Evolutionary conservation across 495 filamentous ascomycete species (phyloP), one percentile per base, ranked within the genome.

Genomic region (Opeltia flavorubescens): DNA sequence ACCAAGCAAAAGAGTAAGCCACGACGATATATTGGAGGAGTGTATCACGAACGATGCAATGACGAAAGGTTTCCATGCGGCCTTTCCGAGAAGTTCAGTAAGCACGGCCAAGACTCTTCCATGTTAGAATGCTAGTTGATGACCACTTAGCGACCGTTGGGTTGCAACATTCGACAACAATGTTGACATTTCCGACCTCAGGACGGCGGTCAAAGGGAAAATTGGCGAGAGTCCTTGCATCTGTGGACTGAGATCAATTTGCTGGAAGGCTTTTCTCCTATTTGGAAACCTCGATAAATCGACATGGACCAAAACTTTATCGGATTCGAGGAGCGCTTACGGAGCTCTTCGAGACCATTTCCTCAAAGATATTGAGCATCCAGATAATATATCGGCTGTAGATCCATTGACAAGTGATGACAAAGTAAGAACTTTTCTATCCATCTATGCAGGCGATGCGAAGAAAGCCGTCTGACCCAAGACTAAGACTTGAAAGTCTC

Each of bases 191-290:
- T 63, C 66, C 43, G 77, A 85, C 50, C 71, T 95, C 6, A 79
- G 76, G 59, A 68, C 67, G 33, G 74, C 77, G 4, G 72, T 89
- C 28, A 81, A 69, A 56, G 56, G 62, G 46, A 66, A 74, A 58
- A 72, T 66, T 53, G 62, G 61, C 45, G 64, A 63, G 55, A 74
- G 69, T 57, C 76, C 82, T 28, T 86, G 83, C 58, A 67, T 74
- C 30, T 70, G 75, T 33, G 86, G 87, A 17, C 73, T 89, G 46
- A 75, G 91, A 31, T 95, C 89, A 21, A 72, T 94, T 40, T 94
- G 85, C 63, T 98, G 91, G 91, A 96, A 93, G 78, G 74, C 74
- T 38, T 94, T 94, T 62, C 65, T 96, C 26, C 71, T 95, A 34
- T 89, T 84, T 63, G 77, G 83, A 42, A 71, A 71, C 38, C 67